Evolutionary conservation across 1,284 basidiomycete genomes (phyloP).

Genomic region (Cryptococcus floricola): DNA sequence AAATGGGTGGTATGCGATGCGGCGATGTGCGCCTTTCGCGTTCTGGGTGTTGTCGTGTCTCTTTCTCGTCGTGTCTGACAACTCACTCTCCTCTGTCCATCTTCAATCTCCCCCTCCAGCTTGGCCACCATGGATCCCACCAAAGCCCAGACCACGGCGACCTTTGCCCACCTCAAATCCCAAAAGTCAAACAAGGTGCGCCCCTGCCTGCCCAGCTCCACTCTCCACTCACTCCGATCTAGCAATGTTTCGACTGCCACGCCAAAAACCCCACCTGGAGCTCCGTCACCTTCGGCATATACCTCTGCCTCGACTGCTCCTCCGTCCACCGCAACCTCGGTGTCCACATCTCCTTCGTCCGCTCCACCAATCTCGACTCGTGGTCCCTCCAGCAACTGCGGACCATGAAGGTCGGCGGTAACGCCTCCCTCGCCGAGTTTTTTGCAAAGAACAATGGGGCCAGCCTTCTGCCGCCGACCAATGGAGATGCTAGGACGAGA

Average conservation of each 20-base stretch:
- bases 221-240: neutral
- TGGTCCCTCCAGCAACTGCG: conserved; percentile 91
- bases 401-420: conserved; percentile 95
- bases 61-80: too few relatives aligned
- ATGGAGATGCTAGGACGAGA: conserved; percentile 80
- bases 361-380: conserved; percentile 93
- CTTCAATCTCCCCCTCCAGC: too few relatives aligned
- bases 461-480: conserved; percentile 59
- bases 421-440: conserved; percentile 82
- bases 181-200: conserved; percentile 87
- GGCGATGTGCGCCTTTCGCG: too few relatives aligned
- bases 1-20: too few relatives aligned
- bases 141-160: conserved; percentile 48
- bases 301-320: conserved; percentile 97
- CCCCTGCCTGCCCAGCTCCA: neutral
- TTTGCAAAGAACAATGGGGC: conserved; percentile 81
- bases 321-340: conserved; percentile 94
- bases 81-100: too few relatives aligned
- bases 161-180: conserved; percentile 57
- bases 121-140: conserved; percentile 47
- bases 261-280: conserved; percentile 98
- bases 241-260: conserved; percentile 96
- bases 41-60: too few relatives aligned
- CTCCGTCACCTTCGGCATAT: conserved; percentile 92
- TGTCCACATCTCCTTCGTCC: conserved; percentile 96